These are phyloP conservation scores for Trapa bicornis DNA, from an alignment of 345 rosid species.

Conservation along the genomic window DNA sequence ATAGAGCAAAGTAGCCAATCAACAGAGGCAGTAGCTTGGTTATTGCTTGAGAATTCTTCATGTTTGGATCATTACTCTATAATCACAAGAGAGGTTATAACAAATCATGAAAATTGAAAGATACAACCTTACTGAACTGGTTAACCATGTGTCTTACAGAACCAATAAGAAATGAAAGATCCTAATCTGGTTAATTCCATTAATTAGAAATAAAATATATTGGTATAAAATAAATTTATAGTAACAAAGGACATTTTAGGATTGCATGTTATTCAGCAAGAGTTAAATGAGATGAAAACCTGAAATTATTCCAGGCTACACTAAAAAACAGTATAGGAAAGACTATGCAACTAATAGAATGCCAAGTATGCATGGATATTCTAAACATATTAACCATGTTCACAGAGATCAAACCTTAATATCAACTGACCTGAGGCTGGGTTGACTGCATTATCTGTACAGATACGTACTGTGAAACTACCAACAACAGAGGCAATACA, in stretches of 20 bases:
- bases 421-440: constrained; percentile 63
- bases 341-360: background rate
- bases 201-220: background rate
- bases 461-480: constrained; percentile 69
- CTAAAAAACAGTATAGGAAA: background rate
- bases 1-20: constrained; percentile 90
- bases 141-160: background rate
- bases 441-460: constrained; percentile 83
- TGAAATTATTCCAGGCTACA: background rate
- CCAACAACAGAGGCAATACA: constrained; percentile 63
- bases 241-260: background rate
- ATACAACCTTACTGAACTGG: background rate
- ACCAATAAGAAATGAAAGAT: background rate
- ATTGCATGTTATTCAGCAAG: background rate
- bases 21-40: constrained; percentile 72
- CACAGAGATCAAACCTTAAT: background rate
- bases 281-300: background rate
- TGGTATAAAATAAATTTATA: background rate
- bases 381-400: background rate
- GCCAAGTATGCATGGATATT: background rate
- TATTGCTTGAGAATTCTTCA: constrained; percentile 81
- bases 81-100: constrained; percentile 1
- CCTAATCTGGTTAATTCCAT: background rate
- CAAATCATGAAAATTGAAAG: background rate
- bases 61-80: constrained; percentile 74